Evolutionary conservation across 2,329 filamentous ascomycete genomes (phyloP).

Genomic region (Neonectria punicea): DNA sequence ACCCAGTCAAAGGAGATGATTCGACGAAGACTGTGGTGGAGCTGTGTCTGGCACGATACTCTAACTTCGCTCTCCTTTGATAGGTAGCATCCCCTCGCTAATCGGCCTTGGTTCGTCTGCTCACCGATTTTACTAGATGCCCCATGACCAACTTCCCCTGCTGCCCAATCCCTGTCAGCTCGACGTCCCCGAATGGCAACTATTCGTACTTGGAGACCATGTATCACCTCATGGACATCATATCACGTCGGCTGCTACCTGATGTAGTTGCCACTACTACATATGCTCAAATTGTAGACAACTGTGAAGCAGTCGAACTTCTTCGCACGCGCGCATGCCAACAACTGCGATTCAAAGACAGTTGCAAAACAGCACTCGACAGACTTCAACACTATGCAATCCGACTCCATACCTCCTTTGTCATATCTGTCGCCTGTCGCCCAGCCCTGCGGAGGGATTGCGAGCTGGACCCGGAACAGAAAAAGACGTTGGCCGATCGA

Average conservation of each 20-base stretch:
- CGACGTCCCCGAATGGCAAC: conserved; percentile 56
- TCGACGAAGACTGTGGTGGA: conserved; percentile 70
- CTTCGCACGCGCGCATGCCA: conserved; percentile 60
- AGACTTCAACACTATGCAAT: conserved; percentile 72
- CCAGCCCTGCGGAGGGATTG: conserved; percentile 68
- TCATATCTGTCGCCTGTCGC: conserved; percentile 72
- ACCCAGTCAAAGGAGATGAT: conserved; percentile 64
- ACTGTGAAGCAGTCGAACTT: conserved; percentile 65
- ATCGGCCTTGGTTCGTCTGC: conserved; percentile 22
- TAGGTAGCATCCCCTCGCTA: conserved; percentile 52
- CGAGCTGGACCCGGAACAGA: conserved; percentile 62
- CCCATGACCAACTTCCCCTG: conserved; percentile 71
- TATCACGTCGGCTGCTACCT: conserved; percentile 67
- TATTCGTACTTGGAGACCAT: conserved; percentile 72
- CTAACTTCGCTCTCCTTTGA: conserved; percentile 74
- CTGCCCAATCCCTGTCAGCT: conserved; percentile 62
- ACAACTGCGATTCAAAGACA: conserved; percentile 68
- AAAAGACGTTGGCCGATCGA: conserved; percentile 63
- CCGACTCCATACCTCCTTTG: conserved; percentile 72
- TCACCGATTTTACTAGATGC: conserved; percentile 50
- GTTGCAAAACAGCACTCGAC: conserved; percentile 72
- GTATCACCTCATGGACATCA: conserved; percentile 71
- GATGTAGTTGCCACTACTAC: conserved; percentile 61
- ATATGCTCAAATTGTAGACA: conserved; percentile 66
- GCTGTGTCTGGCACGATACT: conserved; percentile 74